Evolutionary conservation across 1,139 yeast species (phyloP).

Genomic region (Sugiyamaella pinicola): DNA sequence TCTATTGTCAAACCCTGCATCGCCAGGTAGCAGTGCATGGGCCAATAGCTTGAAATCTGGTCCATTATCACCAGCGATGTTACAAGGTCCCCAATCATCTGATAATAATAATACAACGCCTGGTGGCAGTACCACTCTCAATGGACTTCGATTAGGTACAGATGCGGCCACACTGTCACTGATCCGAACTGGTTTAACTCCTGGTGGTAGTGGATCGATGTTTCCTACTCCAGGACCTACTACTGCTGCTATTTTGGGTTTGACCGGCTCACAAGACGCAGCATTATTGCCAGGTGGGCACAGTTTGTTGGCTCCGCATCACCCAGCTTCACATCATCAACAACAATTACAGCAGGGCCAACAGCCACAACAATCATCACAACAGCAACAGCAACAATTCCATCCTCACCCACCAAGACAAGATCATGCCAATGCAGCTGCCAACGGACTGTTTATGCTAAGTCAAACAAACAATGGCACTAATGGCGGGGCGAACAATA

Average conservation of each 20-base stretch:
- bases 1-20: slow-evolving; percentile 30
- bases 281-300: neutral
- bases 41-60: slow-evolving; percentile 38
- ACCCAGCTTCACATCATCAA: neutral
- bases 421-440: slow-evolving; percentile 32
- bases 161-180: slow-evolving; percentile 31
- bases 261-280: slow-evolving; percentile 23
- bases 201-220: slow-evolving; percentile 43
- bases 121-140: slow-evolving; percentile 20
- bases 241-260: slow-evolving; percentile 43
- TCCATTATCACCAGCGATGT: slow-evolving; percentile 42
- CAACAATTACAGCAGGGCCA: neutral
- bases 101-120: slow-evolving; percentile 16
- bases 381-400: slow-evolving; percentile 6
- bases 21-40: slow-evolving; percentile 32
- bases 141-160: slow-evolving; percentile 23
- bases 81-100: slow-evolving; percentile 38
- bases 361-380: neutral
- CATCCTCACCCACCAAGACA: neutral
- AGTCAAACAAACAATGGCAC: slow-evolving; percentile 27
- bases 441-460: slow-evolving; percentile 40
- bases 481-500: neutral
- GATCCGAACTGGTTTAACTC: slow-evolving; percentile 43
- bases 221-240: slow-evolving; percentile 45
- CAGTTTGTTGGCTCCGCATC: neutral